Base-by-base conservation (phyloP, 345 rosid genomes). In the Arabidopsis arenosa region DNA sequence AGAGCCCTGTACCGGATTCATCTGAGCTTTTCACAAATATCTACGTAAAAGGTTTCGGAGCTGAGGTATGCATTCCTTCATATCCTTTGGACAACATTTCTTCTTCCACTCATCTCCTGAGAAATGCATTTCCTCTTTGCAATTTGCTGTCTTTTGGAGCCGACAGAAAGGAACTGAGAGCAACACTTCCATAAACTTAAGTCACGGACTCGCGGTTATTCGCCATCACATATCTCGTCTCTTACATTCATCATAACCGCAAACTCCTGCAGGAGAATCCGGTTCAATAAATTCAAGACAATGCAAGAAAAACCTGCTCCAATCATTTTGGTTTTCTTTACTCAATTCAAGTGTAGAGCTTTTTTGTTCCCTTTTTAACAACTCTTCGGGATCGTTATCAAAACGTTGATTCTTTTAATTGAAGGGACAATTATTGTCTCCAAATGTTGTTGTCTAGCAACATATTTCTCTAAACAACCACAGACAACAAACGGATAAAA, bases 1-100 rank as follows among this genome's bases (percentile, higher is more conserved):
- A 93, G 77, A 85, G 89, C 78, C 93, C 93, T 18, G 81, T 93
- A 87, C 98, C 96, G 4, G 93, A 93, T 14, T 72, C 95, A 48
- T 83, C 87, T 6, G 97, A 89, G 71, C 93, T 93, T 63, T 93
- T 86, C 79, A 68, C 88, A 40, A 87, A 93, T 67, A 91, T 93
- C 21, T 86, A 86, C 30, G 89, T 62, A n/a, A 91, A 89, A 80
- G 96, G 91, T 59, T 69, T 57, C 4, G 95, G 95, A 72, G 37
- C 63, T 68, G 97, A 89, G 98, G 95, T 93, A 88, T 55, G 7
- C 39, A 28, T 28, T 55, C 8, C 14, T 51, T 62, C 61, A 39
- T 51, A 39, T 71, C 15, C 57, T 71, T 57, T 70, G 9, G 33
- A 18, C 33, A 44, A 52, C 32, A 3, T 5, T 44, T 30, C 4